A percentile compares a stretch with the other conserved stretches of the same genome.
Conservation (phyloP, 2,329 filamentous ascomycete species). For the Pseudogymnoascus pannorum region DNA sequence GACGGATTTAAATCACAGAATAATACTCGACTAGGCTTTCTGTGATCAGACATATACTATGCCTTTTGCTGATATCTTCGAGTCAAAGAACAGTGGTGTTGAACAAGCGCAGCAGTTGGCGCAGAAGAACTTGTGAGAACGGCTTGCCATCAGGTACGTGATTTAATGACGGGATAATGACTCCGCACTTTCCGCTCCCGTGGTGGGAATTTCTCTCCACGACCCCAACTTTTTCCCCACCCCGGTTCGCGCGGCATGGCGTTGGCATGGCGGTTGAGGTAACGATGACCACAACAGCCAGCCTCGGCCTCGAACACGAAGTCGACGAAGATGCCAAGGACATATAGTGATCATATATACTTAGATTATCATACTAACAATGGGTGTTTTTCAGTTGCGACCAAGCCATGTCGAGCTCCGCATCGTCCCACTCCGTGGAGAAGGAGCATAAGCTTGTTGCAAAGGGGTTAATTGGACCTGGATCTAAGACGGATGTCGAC, state of each 20-base stretch:
- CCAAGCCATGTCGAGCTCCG: background rate
- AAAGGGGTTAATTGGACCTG: background rate
- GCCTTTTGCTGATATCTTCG: background rate
- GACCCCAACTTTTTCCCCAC: constrained; percentile 1
- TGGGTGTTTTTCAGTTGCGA: background rate
- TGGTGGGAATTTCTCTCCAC: background rate
- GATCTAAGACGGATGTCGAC: background rate
- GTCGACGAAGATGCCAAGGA: background rate
- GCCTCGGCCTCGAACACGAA: background rate
- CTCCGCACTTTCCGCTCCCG: constrained; percentile 1
- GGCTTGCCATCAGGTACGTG: background rate
- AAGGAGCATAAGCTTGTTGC: constrained; percentile 1
- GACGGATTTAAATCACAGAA: background rate
- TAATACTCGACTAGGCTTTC: background rate
- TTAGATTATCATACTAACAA: constrained; percentile 1
- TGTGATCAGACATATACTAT: background rate
- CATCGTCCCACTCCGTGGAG: background rate
- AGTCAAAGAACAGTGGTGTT: background rate
- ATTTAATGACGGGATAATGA: background rate
- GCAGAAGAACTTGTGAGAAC: background rate
- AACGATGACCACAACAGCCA: background rate
- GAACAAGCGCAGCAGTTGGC: background rate
- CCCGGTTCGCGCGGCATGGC: background rate
- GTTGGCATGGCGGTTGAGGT: background rate
- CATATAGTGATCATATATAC: background rate